These are phyloP conservation scores for Jaltomata sinuosa DNA, from an alignment of 257 asterid genomes.

Conservation along the genomic window DNA sequence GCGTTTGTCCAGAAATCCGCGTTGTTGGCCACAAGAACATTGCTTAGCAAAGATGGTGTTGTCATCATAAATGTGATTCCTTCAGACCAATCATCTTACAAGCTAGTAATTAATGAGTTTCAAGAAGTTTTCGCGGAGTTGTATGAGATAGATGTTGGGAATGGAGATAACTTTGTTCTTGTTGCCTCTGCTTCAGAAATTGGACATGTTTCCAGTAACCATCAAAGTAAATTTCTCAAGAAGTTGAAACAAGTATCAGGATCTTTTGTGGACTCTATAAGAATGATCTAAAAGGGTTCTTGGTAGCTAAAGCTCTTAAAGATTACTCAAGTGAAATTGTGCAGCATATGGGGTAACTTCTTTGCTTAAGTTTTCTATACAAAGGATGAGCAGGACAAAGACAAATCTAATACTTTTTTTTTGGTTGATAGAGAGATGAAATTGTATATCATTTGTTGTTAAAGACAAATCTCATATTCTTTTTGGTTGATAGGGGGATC, in stretches of 20 bases:
- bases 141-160: conserved; percentile 66
- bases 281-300: conserved; percentile 20
- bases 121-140: conserved; percentile 45
- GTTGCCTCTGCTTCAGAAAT: conserved; percentile 41
- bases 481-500: neutral
- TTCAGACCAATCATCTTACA: conserved; percentile 23
- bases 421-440: neutral
- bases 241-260: conserved; percentile 43
- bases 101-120: conserved; percentile 28
- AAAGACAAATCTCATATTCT: neutral
- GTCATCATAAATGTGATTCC: conserved; percentile 52
- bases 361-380: neutral
- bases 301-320: neutral
- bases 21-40: conserved; percentile 32
- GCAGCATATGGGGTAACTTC: neutral
- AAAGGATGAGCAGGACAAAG: neutral
- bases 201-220: neutral
- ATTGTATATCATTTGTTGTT: neutral
- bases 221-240: conserved; percentile 19
- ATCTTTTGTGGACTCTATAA: conserved; percentile 36
- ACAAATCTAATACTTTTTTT: neutral
- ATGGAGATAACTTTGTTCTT: conserved; percentile 71
- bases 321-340: neutral
- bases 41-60: conserved; percentile 39
- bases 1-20: conserved; percentile 41